These are phyloP conservation scores for Mycena floridula DNA, from an alignment of 768 basidiomycete genomes.

Conservation along the genomic window DNA sequence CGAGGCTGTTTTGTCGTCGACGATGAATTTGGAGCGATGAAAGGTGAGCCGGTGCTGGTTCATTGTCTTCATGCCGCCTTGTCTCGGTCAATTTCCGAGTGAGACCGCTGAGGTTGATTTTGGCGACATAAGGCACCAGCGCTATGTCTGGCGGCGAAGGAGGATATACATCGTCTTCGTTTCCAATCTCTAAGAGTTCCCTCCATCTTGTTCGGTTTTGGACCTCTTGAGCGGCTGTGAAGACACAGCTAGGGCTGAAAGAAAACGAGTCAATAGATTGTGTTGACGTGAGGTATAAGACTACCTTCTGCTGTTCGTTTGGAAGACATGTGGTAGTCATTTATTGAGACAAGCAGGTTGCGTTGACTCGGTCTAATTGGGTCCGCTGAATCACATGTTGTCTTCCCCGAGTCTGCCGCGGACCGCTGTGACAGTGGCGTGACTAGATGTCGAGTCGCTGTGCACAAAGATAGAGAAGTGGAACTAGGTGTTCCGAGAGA, in stretches of 20 bases:
- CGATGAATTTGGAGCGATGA: slow-evolving; percentile 60
- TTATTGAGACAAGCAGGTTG: too few relatives aligned
- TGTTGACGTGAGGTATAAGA: slow-evolving; percentile 3
- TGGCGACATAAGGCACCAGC: slow-evolving; percentile 63
- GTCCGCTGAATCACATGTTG: too few relatives aligned
- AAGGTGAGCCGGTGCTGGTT: slow-evolving; percentile 28
- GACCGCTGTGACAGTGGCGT: too few relatives aligned
- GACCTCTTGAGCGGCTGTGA: slow-evolving; percentile 35
- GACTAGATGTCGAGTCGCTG: too few relatives aligned
- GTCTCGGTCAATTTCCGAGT: slow-evolving; percentile 75
- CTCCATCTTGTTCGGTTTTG: background rate
- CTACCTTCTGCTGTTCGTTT: slow-evolving; percentile 36
- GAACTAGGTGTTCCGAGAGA: too few relatives aligned
- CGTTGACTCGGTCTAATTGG: too few relatives aligned
- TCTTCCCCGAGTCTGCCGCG: too few relatives aligned
- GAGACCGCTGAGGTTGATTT: slow-evolving; percentile 83
- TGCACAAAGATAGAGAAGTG: too few relatives aligned
- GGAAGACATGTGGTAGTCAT: too few relatives aligned
- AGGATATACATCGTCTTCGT: too few relatives aligned
- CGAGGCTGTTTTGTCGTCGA: slow-evolving; percentile 66
- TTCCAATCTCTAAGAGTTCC: too few relatives aligned
- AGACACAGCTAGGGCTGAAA: slow-evolving; percentile 13
- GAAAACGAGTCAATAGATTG: background rate
- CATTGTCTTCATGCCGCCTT: slow-evolving; percentile 40
- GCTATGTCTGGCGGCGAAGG: slow-evolving; percentile 35